phyloP scores from a whole-genome alignment of 2,329 filamentous ascomycete species.

The Hymenoscyphus fructigenus region DNA sequence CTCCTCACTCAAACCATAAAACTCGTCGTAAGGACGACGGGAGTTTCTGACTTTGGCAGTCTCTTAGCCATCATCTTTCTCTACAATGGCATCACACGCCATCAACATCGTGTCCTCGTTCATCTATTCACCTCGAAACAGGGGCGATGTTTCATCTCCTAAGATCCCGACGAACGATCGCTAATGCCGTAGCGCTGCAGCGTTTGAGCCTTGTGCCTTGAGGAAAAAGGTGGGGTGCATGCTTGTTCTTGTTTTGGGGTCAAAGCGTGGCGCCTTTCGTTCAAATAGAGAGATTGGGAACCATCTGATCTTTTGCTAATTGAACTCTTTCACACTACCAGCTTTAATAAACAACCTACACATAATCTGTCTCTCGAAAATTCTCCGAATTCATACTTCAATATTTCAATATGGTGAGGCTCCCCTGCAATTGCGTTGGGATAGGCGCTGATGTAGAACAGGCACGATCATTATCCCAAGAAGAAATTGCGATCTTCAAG shows the following conservation, averaged over 20 bases:
- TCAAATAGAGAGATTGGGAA: background rate
- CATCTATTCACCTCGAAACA: background rate
- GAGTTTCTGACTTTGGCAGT: background rate
- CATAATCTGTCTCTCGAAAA: too few species aligned
- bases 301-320: background rate
- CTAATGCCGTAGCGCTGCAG: background rate
- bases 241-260: background rate
- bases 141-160: background rate
- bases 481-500: constrained; percentile 29
- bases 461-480: constrained; percentile 18
- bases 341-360: background rate
- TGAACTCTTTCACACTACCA: background rate
- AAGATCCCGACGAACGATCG: background rate
- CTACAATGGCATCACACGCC: background rate
- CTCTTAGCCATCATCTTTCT: background rate
- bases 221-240: background rate
- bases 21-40: too few species aligned
- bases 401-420: background rate
- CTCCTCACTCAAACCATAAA: too few species aligned
- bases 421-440: background rate
- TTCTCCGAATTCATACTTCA: background rate
- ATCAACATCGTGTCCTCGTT: background rate
- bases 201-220: background rate
- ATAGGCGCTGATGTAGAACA: background rate
- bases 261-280: background rate